Conservation (phyloP, 2,329 filamentous ascomycete species). For the Macrophomina pseudophaseolina region DNA sequence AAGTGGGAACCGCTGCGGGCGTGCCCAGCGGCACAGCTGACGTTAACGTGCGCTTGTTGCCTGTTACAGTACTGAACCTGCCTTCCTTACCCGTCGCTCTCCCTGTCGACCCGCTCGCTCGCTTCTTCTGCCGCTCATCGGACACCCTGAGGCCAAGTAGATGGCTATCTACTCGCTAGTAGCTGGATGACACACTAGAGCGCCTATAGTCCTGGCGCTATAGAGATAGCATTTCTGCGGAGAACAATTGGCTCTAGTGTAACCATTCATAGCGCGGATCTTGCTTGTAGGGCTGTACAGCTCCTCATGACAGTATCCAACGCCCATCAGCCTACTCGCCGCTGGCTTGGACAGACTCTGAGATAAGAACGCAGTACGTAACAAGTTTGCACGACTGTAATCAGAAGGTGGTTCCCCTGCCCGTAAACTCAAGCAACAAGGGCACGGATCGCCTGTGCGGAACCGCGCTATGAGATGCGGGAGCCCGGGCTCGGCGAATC, state of each 20-base stretch:
- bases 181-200: not conserved
- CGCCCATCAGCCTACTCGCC: not conserved
- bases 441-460: not conserved
- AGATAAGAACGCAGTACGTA: slow-evolving; percentile 11
- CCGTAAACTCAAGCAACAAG: not conserved
- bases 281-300: not conserved
- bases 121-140: not conserved
- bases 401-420: not conserved
- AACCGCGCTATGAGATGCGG: not conserved
- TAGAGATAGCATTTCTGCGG: not conserved
- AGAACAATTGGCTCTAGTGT: not conserved
- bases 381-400: not conserved
- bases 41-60: slow-evolving; percentile 7
- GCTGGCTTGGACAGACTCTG: not conserved
- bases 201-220: not conserved
- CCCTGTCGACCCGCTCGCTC: not conserved
- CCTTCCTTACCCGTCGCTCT: slow-evolving; percentile 3
- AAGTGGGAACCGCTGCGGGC: slow-evolving; percentile 9
- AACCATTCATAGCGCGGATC: not conserved
- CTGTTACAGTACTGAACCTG: not conserved
- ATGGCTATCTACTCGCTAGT: not conserved
- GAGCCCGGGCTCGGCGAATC: slow-evolving; percentile 12
- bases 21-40: not conserved
- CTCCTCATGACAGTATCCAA: not conserved
- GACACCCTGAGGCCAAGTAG: not conserved